phyloP scores from a whole-genome alignment of 371 early-diverging fungal genomes.

The Encephalitozoon intestinalis region DNA sequence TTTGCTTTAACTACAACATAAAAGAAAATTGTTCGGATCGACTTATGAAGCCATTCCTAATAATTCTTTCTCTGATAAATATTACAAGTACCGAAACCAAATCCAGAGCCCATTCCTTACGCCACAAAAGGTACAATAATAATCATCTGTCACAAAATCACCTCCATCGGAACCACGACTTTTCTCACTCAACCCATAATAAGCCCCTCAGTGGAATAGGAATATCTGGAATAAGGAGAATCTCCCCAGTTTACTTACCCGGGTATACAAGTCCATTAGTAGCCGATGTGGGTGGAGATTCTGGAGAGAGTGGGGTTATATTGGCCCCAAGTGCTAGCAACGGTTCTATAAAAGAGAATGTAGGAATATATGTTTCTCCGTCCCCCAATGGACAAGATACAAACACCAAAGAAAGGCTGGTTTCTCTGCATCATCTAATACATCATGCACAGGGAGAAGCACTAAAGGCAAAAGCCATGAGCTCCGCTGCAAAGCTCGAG shows the following conservation, averaged over 20 bases:
- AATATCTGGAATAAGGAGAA: neutral
- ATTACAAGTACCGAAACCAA: neutral
- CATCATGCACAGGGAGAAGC: neutral
- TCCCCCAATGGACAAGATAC: neutral
- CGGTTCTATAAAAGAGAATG: neutral
- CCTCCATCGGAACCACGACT: neutral
- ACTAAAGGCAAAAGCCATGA: neutral
- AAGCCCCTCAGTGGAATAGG: neutral
- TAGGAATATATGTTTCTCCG: neutral
- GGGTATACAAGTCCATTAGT: neutral
- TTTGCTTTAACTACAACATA: neutral
- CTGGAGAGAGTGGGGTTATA: neutral
- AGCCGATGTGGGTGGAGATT: neutral
- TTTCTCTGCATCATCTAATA: neutral
- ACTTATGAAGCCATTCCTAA: neutral
- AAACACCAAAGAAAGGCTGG: neutral
- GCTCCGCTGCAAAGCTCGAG: neutral
- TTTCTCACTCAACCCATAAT: neutral
- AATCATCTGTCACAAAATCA: neutral
- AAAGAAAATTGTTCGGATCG: neutral
- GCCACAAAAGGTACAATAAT: neutral
- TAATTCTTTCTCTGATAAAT: neutral
- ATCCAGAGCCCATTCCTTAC: neutral
- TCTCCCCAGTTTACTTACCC: neutral
- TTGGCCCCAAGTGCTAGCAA: neutral